Evolutionary conservation across 169 alveolate species (phyloP).

Genomic region (Plasmodium falciparum): DNA sequence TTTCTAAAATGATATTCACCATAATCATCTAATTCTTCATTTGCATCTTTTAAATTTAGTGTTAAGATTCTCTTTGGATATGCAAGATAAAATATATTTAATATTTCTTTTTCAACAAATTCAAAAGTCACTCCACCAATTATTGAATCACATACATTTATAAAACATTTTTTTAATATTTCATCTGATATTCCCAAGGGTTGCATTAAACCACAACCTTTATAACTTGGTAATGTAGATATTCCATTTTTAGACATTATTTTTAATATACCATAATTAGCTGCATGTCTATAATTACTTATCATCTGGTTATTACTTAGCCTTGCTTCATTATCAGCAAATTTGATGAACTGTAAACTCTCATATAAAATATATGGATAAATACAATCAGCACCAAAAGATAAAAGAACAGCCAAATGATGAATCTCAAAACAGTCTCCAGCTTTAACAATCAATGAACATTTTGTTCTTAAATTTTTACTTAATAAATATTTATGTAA

Average conservation of each 20-base stretch:
- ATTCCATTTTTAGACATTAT: slow-evolving; percentile 87
- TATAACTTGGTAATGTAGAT: slow-evolving; percentile 82
- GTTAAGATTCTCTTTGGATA: slow-evolving; percentile 77
- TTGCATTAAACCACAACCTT: slow-evolving; percentile 83
- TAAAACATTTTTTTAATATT: slow-evolving; percentile 74
- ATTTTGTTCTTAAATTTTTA: slow-evolving; percentile 74
- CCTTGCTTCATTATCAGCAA: slow-evolving; percentile 70
- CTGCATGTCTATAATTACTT: slow-evolving; percentile 77
- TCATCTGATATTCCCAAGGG: slow-evolving; percentile 79
- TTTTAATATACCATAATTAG: slow-evolving; percentile 78
- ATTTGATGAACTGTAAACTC: slow-evolving; percentile 66
- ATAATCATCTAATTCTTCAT: slow-evolving; percentile 78
- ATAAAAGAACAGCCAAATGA: slow-evolving; percentile 79
- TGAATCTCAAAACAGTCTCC: slow-evolving; percentile 79
- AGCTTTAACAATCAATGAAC: slow-evolving; percentile 76
- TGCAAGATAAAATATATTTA: slow-evolving; percentile 77
- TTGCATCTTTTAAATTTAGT: slow-evolving; percentile 78
- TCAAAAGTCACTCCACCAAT: slow-evolving; percentile 77
- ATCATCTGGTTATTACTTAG: slow-evolving; percentile 68
- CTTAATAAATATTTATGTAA: slow-evolving; percentile 73
- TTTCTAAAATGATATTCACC: slow-evolving; percentile 85
- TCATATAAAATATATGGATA: slow-evolving; percentile 83
- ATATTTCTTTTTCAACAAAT: slow-evolving; percentile 74
- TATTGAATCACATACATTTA: slow-evolving; percentile 73
- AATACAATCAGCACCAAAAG: slow-evolving; percentile 87